Evolutionary conservation across 371 early-diverging fungal genomes (phyloP).

Genomic region (Mucor irregularis): DNA sequence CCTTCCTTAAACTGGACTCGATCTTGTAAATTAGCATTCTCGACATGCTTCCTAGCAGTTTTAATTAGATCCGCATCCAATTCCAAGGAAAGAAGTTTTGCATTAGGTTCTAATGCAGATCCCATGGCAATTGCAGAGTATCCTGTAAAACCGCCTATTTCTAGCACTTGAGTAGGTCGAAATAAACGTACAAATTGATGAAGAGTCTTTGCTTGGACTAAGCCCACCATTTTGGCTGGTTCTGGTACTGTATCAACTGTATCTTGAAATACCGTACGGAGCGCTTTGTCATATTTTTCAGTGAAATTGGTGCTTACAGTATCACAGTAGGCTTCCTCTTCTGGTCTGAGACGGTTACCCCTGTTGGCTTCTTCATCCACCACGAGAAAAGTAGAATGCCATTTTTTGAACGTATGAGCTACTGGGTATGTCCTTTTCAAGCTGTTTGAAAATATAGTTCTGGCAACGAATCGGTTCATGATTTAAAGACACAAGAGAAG

Average conservation of each 20-base stretch:
- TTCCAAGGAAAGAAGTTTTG: conserved; percentile 49
- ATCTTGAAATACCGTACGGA: conserved; percentile 23
- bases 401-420: conserved; percentile 4
- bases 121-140: conserved; percentile 64
- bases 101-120: conserved; percentile 39
- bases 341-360: conserved; percentile 19
- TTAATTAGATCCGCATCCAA: conserved; percentile 35
- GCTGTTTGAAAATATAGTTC: no score
- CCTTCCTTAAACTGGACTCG: conserved; percentile 27
- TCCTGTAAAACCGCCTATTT: conserved; percentile 67
- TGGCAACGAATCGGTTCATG: no score
- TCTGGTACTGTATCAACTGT: conserved; percentile 25
- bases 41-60: conserved; percentile 42
- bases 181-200: conserved; percentile 38
- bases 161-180: conserved; percentile 42
- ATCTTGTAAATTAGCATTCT: conserved; percentile 15
- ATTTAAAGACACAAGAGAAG: no score
- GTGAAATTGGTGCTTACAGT: conserved; percentile 25
- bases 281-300: background rate
- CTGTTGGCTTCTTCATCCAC: conserved; percentile 8
- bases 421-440: no score
- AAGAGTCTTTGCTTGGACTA: conserved; percentile 47
- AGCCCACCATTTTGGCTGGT: conserved; percentile 46
- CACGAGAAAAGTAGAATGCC: conserved; percentile 16
- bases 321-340: conserved; percentile 28